These are phyloP conservation scores for Plenodomus biglobosus DNA, from an alignment of 2,329 filamentous ascomycete genomes.

Conservation along the genomic window DNA sequence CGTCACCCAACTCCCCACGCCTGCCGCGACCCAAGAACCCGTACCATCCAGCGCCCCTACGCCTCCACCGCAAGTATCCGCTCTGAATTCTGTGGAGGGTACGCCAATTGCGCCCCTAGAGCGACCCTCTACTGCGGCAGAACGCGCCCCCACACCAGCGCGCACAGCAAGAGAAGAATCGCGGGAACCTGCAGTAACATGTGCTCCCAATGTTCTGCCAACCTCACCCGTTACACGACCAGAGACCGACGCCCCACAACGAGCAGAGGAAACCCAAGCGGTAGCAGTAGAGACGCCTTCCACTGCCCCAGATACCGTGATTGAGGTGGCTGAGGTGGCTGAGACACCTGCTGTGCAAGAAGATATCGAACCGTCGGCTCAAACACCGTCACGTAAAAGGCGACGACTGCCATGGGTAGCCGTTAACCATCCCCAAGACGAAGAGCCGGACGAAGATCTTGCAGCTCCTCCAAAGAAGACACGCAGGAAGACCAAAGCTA, in stretches of 20 bases:
- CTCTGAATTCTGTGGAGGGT: background rate
- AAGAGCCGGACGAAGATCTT: constrained; percentile 10
- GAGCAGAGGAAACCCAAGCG: background rate
- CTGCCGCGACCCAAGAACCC: constrained; percentile 11
- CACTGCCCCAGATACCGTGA: background rate
- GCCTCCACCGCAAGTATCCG: background rate
- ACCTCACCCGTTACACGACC: background rate
- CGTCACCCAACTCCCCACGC: too few relatives aligned
- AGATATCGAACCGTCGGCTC: constrained; percentile 1
- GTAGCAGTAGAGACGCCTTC: background rate
- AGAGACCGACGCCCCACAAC: background rate
- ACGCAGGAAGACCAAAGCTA: constrained; percentile 10
- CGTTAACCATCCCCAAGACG: constrained; percentile 30
- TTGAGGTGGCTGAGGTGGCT: background rate
- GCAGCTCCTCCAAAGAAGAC: constrained; percentile 13
- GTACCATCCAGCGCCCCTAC: constrained; percentile 3
- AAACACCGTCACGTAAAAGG: constrained; percentile 9
- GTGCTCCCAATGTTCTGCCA: background rate
- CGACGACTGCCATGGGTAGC: constrained; percentile 29
- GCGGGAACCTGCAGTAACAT: constrained; percentile 1
- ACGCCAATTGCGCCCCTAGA: background rate
- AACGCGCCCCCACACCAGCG: background rate
- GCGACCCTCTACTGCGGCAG: background rate
- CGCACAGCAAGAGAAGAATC: background rate
- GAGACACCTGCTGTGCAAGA: constrained; percentile 1